Conservation (phyloP, 225 moss, liverwort and hornwort genomes). For the Pleurozium schreberi region DNA sequence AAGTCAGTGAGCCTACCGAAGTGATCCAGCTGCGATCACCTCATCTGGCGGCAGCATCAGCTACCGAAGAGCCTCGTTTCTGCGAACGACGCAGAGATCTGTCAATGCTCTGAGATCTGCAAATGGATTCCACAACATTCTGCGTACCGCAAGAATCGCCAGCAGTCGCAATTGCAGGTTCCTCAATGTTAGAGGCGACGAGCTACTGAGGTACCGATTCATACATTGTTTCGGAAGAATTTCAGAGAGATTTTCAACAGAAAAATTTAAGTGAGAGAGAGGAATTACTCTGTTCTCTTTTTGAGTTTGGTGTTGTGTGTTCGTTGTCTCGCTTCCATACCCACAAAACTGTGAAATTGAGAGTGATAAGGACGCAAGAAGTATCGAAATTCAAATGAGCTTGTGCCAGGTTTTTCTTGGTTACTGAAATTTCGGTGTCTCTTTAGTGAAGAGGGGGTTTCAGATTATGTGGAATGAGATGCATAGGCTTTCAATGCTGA, state of each 20-base stretch:
- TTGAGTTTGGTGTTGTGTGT: background rate
- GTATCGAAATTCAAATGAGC: background rate
- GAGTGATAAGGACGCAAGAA: background rate
- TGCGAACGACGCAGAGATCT: constrained; percentile 3
- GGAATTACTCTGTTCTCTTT: background rate
- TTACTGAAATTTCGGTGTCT: background rate
- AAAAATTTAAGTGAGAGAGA: background rate
- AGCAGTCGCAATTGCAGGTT: background rate
- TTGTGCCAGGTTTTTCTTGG: background rate
- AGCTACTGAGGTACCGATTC: constrained; percentile 1
- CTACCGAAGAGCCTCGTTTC: constrained; percentile 2
- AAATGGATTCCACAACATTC: background rate
- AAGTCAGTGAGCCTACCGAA: too few species aligned
- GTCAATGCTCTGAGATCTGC: background rate
- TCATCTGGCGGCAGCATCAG: background rate
- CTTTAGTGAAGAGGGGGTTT: background rate
- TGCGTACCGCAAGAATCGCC: background rate
- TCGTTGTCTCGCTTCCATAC: too few species aligned
- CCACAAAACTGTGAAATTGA: background rate
- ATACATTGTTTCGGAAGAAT: background rate
- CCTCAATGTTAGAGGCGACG: constrained; percentile 5
- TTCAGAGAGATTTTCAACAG: background rate
- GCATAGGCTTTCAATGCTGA: background rate
- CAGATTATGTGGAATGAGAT: background rate
- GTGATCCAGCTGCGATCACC: constrained; percentile 10